Evolutionary conservation across 768 basidiomycete genomes (phyloP), one percentile per base, ranked within the genome.

Genomic region (Amanita brunnescens): DNA sequence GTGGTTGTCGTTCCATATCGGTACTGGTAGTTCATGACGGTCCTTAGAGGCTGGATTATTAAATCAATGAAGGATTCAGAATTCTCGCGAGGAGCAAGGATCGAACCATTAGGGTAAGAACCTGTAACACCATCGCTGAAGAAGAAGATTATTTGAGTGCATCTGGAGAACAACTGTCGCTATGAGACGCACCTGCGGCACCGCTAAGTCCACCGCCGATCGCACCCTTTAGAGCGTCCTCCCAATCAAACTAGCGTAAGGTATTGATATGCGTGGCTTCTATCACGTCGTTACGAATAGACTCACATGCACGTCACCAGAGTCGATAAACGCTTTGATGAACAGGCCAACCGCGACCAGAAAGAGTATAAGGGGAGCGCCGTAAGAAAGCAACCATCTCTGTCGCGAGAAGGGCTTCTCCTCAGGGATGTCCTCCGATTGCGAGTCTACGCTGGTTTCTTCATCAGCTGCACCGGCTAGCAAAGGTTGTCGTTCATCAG

Each of bases 11-110:
- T 85, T n/a, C 93, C 93, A 62, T 81, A 93, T 48, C 85, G 80
- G 64, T 93, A 92, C 69, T 93, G 91, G 62, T 89, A 96, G 72
- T 97, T 98, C 95, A 98, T 97, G 50, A 93, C 77, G 2, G 94
- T 96, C n/a, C 91, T 80, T n/a, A 95, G 67, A 5, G 91, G 92
- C 86, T 86, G 49, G 30, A 8, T 16, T 42, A 16, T 44, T 23
- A 24, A n/a, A 33, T 21, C 10, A 54, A 37, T 54, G 43, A 35
- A 20, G 43, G 21, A 3, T 39, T 42, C 23, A 20, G 43, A 18
- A 3, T 39, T 42, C 23, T 35, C 30, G 44, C 21, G 32, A 34
- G n/a, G n/a, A n/a, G 6, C 29, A 5, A 46, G 18, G 37, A 42
- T 51, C 45, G 29, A 41, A 73, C 77, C 92, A 96, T 96, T 53